phyloP scores from a whole-genome alignment of 2,329 filamentous ascomycete species.

The Aspergillus felis region DNA sequence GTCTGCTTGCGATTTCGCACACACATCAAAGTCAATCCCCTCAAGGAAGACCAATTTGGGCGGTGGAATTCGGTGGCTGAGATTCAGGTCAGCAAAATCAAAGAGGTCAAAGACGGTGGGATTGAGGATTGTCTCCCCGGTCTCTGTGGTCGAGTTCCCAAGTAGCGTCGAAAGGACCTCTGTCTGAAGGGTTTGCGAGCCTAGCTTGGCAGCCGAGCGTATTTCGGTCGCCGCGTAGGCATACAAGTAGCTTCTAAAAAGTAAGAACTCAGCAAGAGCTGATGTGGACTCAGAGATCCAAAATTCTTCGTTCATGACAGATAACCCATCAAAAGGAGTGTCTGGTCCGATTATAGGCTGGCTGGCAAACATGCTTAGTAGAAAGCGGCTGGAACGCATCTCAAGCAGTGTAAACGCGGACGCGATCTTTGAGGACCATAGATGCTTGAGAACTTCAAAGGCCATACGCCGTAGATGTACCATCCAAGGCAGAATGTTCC shows the following conservation, averaged over 20 bases:
- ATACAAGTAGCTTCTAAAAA: constrained; percentile 70
- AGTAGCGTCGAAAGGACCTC: constrained; percentile 66
- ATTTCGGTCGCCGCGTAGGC: constrained; percentile 86
- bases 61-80: constrained; percentile 44
- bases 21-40: constrained; percentile 65
- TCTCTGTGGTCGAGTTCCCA: constrained; percentile 63
- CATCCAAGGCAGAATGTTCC: constrained; percentile 63
- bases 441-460: constrained; percentile 69
- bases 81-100: constrained; percentile 74
- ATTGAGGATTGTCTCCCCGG: constrained; percentile 63
- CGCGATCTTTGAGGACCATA: constrained; percentile 82
- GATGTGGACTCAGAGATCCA: constrained; percentile 63
- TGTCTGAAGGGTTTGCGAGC: constrained; percentile 66
- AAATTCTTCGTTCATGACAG: constrained; percentile 61
- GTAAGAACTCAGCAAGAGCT: constrained; percentile 73
- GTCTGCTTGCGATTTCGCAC: constrained; percentile 58
- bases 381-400: constrained; percentile 71
- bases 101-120: constrained; percentile 86
- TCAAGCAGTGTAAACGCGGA: constrained; percentile 70
- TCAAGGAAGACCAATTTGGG: constrained; percentile 59
- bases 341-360: constrained; percentile 67
- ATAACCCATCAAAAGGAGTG: constrained; percentile 69
- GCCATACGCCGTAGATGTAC: constrained; percentile 64
- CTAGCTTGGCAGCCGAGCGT: constrained; percentile 67
- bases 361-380: constrained; percentile 71